These are phyloP conservation scores for Colletotrichum sp. DNA, from an alignment of 2,329 filamentous ascomycete species.

Conservation along the genomic window DNA sequence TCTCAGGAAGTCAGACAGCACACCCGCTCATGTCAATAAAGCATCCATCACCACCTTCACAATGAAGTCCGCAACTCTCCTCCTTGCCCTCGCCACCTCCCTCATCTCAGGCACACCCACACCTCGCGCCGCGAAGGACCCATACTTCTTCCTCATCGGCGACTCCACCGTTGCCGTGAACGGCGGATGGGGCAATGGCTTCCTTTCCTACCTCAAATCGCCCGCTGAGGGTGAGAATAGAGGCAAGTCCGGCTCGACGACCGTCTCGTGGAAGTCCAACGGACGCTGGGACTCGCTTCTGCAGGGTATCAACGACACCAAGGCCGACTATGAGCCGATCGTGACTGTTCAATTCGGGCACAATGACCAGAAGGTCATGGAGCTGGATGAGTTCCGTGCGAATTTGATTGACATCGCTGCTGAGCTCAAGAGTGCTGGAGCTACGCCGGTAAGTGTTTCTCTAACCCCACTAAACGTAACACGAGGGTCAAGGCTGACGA, in stretches of 20 bases:
- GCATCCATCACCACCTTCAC: background rate
- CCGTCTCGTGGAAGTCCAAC: conserved; percentile 55
- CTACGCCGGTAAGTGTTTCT: conserved; percentile 40
- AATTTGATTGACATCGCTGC: conserved; percentile 54
- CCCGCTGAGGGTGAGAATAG: conserved; percentile 60
- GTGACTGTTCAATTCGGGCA: conserved; percentile 60
- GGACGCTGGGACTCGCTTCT: conserved; percentile 60
- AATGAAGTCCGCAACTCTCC: background rate
- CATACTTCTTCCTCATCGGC: conserved; percentile 53
- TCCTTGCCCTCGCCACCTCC: background rate
- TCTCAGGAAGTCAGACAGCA: background rate
- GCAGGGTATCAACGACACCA: conserved; percentile 42
- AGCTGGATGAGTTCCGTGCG: conserved; percentile 49
- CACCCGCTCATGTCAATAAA: background rate
- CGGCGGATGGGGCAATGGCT: conserved; percentile 64
- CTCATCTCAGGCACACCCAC: background rate
- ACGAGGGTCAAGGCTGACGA: conserved; percentile 2
- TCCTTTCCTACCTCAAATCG: conserved; percentile 52
- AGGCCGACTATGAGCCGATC: conserved; percentile 34
- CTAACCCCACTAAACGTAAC: background rate
- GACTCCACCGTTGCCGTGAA: conserved; percentile 53
- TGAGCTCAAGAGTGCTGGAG: conserved; percentile 48
- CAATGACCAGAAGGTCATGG: conserved; percentile 65
- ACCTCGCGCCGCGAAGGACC: conserved; percentile 27
- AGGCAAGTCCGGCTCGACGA: conserved; percentile 62